Base-by-base conservation (phyloP, 2,329 filamentous ascomycete genomes). In the Hypomyces rosellus region DNA sequence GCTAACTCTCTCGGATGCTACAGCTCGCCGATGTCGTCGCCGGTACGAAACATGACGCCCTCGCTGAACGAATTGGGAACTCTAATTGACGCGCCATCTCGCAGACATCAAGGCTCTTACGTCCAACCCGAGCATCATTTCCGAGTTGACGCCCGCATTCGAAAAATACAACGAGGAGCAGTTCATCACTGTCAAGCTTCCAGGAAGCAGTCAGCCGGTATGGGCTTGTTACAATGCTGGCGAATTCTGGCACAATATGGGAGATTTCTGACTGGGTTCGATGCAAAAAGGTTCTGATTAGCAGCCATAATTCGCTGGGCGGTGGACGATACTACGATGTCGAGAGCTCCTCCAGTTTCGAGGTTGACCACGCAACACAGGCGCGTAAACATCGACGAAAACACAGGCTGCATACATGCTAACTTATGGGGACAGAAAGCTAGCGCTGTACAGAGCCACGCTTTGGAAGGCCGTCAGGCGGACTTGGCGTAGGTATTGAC, bases 81-180 rank as follows among this genome's bases (percentile, higher is more conserved):
- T 44, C 38, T 41, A 20, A 44, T 33, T 67, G 54, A 67, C 57
- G 34, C 39, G 33, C 51, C 13, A 44, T 45, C 15, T 47, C 50
- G 37, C 69, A 95, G 93, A 96, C 67, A 95, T 99, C 75, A 95
- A 96, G 70, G 78, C 83, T 46, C 78, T 99, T 40, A 89, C 90
- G 15, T 82, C 86, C 59, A 82, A 83, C 39, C 80, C 84, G 36
- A 74, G 78, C 49, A 74, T 93, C 54, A 73, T 91, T 49, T 73
- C 82, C 53, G 83, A 87, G 56, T 85, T 96, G 48, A 80, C 78
- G 6, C 88, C 90, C 0, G 90, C 93, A 0, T 95, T 96, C 67
- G 78, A 91, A 71, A 89, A 87, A 70, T 97, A 99, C 79, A 96
- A 97, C 63, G 92, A 99, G 71, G 86, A 91, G 69, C 93, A 99